These are phyloP conservation scores for Dryadomyces sulphureus DNA, from an alignment of 2,329 filamentous ascomycete genomes.

Conservation along the genomic window DNA sequence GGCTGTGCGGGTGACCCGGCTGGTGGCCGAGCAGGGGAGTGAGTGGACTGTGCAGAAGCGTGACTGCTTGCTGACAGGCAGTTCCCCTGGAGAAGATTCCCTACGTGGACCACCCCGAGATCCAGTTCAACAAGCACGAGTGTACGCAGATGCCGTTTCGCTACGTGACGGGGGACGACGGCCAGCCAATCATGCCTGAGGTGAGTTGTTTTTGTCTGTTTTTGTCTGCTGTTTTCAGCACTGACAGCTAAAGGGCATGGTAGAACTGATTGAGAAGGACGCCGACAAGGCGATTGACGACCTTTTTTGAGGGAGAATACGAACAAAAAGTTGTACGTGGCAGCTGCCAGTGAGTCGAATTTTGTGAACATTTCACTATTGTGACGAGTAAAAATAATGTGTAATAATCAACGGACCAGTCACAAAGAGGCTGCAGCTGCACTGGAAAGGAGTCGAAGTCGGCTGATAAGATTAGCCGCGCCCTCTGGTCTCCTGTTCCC, in stretches of 20 bases:
- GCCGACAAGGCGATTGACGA: constrained; percentile 85
- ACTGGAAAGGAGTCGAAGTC: too few species aligned
- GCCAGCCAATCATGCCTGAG: constrained; percentile 79
- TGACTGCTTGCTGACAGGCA: constrained; percentile 19
- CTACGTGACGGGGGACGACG: constrained; percentile 65
- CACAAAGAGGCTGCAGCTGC: too few species aligned
- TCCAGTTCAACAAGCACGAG: constrained; percentile 81
- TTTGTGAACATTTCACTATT: too few species aligned
- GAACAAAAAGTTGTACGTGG: too few species aligned
- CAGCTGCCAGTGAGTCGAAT: too few species aligned
- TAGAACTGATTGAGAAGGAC: constrained; percentile 84
- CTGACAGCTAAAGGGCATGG: constrained; percentile 58
- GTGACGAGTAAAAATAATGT: too few species aligned
- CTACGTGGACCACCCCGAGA: constrained; percentile 78
- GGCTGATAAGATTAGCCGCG: too few species aligned
- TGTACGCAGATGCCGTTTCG: constrained; percentile 97
- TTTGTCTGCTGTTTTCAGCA: neutral
- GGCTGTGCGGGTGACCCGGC: constrained; percentile 81
- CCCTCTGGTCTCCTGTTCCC: neutral
- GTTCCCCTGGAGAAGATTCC: constrained; percentile 64
- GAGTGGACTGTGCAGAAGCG: constrained; percentile 14
- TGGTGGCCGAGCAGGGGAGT: constrained; percentile 78
- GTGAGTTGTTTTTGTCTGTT: constrained; percentile 31
- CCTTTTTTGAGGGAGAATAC: constrained; percentile 59
- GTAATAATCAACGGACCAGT: too few species aligned